Evolutionary conservation across 331 rosid species (phyloP), one percentile per base, ranked within the genome.

Genomic region (Cydonia oblonga): DNA sequence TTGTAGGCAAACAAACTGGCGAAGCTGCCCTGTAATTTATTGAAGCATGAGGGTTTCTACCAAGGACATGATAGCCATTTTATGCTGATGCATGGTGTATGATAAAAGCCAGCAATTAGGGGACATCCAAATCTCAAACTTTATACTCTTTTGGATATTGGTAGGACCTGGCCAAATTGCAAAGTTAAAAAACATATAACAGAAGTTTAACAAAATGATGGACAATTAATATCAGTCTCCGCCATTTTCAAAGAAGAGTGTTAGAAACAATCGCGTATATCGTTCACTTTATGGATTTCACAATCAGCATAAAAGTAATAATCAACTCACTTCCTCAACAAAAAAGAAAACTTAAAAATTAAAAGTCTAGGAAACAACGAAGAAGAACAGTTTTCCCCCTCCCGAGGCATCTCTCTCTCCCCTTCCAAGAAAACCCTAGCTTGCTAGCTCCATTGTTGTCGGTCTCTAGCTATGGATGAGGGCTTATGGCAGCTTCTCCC

Each of bases 1-100:
- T 80, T 82, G 64, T n/a, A 81, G 80, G 80, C 42, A 70, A 69
- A 65, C 64, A 22, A 70, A 75, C 70, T 79, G 76, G 25, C 87
- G 0, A 46, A 59, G 19, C 13, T 74, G 66, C 80, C 79, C 69
- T 73, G 33, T 22, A 46, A 72, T 71, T 63, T 42, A 68, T 51
- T 64, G 30, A 62, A 26, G 10, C 14, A 35, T 18, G 66, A 35
- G 14, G 42, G 61, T 8, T 44, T 66, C 6, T 1, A 49, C 51
- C 66, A 81, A 62, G 19, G 57, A 49, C 29, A 64, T 51, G 72
- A 63, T 42, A 14, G 76, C 58, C 77, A 0, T 56, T 68, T 80
- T 77, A 59, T 35, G 33, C 53, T 19, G 15, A 57, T 62, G 19
- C n/a, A 44, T 58, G 67, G 72, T 56, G 26, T 24, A 32, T 66